A percentile compares a stretch with the other conserved stretches of the same genome.
These are phyloP conservation scores for Penicillium waksmanii DNA, from an alignment of 495 filamentous ascomycete species.

Conservation along the genomic window DNA sequence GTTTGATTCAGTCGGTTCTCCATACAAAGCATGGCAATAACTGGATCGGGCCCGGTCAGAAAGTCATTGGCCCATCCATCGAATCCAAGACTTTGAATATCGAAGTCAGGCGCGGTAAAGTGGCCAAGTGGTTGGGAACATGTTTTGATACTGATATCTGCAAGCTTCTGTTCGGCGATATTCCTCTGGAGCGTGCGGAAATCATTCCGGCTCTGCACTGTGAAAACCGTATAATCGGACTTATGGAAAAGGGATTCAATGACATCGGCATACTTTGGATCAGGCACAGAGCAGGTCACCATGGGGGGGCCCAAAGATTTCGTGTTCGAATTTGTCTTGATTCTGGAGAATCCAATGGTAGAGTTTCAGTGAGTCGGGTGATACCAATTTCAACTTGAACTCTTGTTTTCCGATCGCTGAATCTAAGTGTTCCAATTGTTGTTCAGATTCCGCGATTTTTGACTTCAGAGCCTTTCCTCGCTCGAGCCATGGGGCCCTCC, in stretches of 20 bases:
- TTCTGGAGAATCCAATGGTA: conserved; percentile 84
- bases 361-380: conserved; percentile 64
- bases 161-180: conserved; percentile 57
- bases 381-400: conserved; percentile 57
- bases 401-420: conserved; percentile 79
- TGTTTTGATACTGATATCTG: conserved; percentile 66
- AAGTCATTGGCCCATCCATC: conserved; percentile 79
- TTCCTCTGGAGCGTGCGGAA: conserved; percentile 64
- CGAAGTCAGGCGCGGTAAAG: conserved; percentile 56
- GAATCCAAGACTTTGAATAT: conserved; percentile 66
- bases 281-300: conserved; percentile 78
- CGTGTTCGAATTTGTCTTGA: conserved; percentile 70
- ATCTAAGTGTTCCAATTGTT: conserved; percentile 62
- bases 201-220: conserved; percentile 71
- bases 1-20: conserved; percentile 68
- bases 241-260: conserved; percentile 71
- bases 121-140: conserved; percentile 50
- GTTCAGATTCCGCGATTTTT: conserved; percentile 41
- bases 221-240: conserved; percentile 73
- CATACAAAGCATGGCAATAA: conserved; percentile 83
- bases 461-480: conserved; percentile 29
- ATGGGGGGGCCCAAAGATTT: conserved; percentile 86
- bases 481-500: conserved; percentile 27
- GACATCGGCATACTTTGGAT: conserved; percentile 70
- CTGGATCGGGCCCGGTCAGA: conserved; percentile 78